Conservation (phyloP, 139 green algal species). For the Volvox africanus region DNA sequence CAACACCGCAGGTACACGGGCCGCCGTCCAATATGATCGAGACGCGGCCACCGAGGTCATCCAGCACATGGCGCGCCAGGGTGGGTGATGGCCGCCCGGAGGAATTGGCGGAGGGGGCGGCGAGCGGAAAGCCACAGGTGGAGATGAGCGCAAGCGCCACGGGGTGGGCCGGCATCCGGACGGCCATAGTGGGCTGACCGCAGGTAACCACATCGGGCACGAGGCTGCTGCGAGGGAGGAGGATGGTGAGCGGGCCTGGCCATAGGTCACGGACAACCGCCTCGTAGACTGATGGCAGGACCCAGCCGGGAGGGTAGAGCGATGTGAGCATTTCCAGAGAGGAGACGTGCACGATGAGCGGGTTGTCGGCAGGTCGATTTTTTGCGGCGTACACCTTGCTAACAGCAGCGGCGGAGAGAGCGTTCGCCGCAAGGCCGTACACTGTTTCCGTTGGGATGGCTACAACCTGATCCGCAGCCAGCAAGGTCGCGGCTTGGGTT, state of each 20-base stretch:
- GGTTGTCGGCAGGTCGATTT: slow-evolving; percentile 70
- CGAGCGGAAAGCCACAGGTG: slow-evolving; percentile 63
- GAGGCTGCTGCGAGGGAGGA: slow-evolving; percentile 59
- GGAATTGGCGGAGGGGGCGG: slow-evolving; percentile 72
- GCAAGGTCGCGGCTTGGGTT: slow-evolving; percentile 26
- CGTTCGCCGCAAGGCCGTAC: slow-evolving; percentile 71
- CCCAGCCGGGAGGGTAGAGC: slow-evolving; percentile 62
- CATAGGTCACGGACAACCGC: slow-evolving; percentile 55
- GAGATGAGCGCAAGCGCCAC: slow-evolving; percentile 69
- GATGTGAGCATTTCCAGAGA: slow-evolving; percentile 64
- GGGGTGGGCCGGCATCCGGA: slow-evolving; percentile 72
- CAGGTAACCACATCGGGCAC: slow-evolving; percentile 62
- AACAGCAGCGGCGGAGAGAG: slow-evolving; percentile 53
- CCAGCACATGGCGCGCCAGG: slow-evolving; percentile 61
- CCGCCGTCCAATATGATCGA: slow-evolving; percentile 67
- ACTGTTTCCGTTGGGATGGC: slow-evolving; percentile 75
- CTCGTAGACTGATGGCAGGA: slow-evolving; percentile 52
- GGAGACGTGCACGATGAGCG: slow-evolving; percentile 75
- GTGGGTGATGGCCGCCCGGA: slow-evolving; percentile 70
- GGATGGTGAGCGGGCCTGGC: slow-evolving; percentile 73
- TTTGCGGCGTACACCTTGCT: slow-evolving; percentile 68
- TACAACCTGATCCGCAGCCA: slow-evolving; percentile 43
- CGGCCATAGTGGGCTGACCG: slow-evolving; percentile 67
- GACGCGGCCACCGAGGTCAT: slow-evolving; percentile 59
- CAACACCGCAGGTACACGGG: slow-evolving; percentile 63